Conservation (phyloP, 1,284 basidiomycete species). For the Boletus holoroseus region DNA sequence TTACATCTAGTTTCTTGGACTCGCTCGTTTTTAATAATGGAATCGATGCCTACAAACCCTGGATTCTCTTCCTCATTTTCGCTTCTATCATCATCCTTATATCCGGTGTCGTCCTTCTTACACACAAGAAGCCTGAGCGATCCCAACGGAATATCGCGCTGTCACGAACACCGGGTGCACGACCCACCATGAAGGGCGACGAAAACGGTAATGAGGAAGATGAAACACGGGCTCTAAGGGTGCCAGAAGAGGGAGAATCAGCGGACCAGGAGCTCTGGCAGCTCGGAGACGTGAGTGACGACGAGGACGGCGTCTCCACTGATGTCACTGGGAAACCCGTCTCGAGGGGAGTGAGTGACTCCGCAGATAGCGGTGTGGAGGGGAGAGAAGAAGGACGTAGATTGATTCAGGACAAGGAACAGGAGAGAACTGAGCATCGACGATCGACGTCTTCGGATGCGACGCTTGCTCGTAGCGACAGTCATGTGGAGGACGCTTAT, state of each 20-base stretch:
- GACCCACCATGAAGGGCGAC: constrained; percentile 19
- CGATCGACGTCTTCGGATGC: constrained; percentile 38
- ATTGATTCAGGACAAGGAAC: constrained; percentile 26
- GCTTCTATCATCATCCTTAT: constrained; percentile 80
- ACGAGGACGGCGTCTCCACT: constrained; percentile 37
- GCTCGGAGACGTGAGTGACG: constrained; percentile 61
- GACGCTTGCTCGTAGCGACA: constrained; percentile 33
- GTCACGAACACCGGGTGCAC: constrained; percentile 11
- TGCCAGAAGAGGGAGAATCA: constrained; percentile 36
- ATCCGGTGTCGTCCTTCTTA: constrained; percentile 79
- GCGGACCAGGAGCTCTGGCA: constrained; percentile 53
- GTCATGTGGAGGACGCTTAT: constrained; percentile 12
- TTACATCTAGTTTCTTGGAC: constrained; percentile 51
- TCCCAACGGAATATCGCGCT: constrained; percentile 16
- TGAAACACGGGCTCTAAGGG: constrained; percentile 37
- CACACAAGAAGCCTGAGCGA: constrained; percentile 75
- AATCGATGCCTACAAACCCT: constrained; percentile 75
- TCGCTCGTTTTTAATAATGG: constrained; percentile 78
- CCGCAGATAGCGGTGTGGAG: not conserved
- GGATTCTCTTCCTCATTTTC: constrained; percentile 84
- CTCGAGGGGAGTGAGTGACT: constrained; percentile 13
- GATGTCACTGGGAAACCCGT: constrained; percentile 10
- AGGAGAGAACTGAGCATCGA: constrained; percentile 27
- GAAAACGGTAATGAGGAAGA: constrained; percentile 22
- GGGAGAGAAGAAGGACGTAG: constrained; percentile 20